phyloP scores from a whole-genome alignment of 176 grass and related monocot species.

The Calamus simplicifolius region DNA sequence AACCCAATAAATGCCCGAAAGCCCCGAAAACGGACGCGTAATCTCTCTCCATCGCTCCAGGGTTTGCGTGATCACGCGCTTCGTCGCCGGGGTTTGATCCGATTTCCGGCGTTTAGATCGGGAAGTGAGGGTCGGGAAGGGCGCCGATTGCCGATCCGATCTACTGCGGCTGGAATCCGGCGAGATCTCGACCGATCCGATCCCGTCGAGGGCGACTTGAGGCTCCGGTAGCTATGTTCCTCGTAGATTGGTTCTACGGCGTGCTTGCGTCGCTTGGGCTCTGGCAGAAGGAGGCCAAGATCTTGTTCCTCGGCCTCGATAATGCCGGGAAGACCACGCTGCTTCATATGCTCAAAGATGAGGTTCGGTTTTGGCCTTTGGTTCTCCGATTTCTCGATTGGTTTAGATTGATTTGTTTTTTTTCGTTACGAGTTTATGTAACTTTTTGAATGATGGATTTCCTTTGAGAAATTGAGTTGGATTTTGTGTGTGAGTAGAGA shows the following conservation, averaged over 20 bases:
- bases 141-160: constrained; percentile 1
- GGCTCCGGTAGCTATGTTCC: constrained; percentile 43
- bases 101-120: background rate
- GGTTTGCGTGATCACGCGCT: background rate
- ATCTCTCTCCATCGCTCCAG: background rate
- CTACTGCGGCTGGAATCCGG: background rate
- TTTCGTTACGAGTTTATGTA: background rate
- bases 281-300: constrained; percentile 88
- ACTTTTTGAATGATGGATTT: background rate
- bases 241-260: constrained; percentile 79
- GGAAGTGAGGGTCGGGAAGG: background rate
- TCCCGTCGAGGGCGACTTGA: background rate
- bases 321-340: constrained; percentile 82
- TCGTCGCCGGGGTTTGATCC: background rate
- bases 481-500: constrained; percentile 30
- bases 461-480: background rate
- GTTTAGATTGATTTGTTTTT: background rate
- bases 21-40: constrained; percentile 21
- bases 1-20: background rate
- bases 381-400: background rate
- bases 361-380: constrained; percentile 20
- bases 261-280: constrained; percentile 65
- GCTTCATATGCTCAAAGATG: constrained; percentile 88
- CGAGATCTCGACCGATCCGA: background rate
- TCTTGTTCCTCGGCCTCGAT: constrained; percentile 79